Conservation (phyloP, 108 stramenopile genomes). For the Chaetoceros muelleri region DNA sequence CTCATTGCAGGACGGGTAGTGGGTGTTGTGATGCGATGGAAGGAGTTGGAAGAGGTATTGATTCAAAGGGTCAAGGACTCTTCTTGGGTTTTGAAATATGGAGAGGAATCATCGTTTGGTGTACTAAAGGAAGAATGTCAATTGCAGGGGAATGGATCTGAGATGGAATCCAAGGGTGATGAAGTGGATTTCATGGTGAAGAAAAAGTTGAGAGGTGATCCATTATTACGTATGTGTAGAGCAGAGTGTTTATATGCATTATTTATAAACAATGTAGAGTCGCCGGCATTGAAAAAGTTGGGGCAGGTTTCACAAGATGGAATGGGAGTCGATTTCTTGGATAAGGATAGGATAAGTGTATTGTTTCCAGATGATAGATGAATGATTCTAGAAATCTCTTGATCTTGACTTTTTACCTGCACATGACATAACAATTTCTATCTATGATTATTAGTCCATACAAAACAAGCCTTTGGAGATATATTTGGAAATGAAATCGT, state of each 20-base stretch:
- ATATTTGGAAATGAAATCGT: too few relatives aligned
- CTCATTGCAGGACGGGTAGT: slow-evolving; percentile 68
- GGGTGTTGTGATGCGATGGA: slow-evolving; percentile 71
- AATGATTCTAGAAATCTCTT: too few relatives aligned
- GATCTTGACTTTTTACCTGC: too few relatives aligned
- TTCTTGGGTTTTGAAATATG: slow-evolving; percentile 47
- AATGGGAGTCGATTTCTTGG: slow-evolving; percentile 68
- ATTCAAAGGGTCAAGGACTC: slow-evolving; percentile 11
- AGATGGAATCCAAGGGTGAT: slow-evolving; percentile 10
- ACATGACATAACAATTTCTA: too few relatives aligned
- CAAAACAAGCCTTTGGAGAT: too few relatives aligned
- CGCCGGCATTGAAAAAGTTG: slow-evolving; percentile 39
- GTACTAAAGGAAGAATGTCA: slow-evolving; percentile 28
- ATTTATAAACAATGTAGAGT: slow-evolving; percentile 55
- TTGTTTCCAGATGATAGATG: slow-evolving; percentile 16
- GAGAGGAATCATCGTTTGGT: slow-evolving; percentile 61
- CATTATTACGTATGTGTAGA: slow-evolving; percentile 59
- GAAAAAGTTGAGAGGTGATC: slow-evolving; percentile 41
- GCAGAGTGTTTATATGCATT: slow-evolving; percentile 76
- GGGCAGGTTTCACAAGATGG: slow-evolving; percentile 43
- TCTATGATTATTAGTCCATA: too few relatives aligned
- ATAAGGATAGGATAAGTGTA: slow-evolving; percentile 59
- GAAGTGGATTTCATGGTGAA: slow-evolving; percentile 17
- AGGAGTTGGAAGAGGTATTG: slow-evolving; percentile 42
- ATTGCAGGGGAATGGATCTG: slow-evolving; percentile 12